Base-by-base conservation (phyloP, 257 asterid species). In the Vinca minor region DNA sequence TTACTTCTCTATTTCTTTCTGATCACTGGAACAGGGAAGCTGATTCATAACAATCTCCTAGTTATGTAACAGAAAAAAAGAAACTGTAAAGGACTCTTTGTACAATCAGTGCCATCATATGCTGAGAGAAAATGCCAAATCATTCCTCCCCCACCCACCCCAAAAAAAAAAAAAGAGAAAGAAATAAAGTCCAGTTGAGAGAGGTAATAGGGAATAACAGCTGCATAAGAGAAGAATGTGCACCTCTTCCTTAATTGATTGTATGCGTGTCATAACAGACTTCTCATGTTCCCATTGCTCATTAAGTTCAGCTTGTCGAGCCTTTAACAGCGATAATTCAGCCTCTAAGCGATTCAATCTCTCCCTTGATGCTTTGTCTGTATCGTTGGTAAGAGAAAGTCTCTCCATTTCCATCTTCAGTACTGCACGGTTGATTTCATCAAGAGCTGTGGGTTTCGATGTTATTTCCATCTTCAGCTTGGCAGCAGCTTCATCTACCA, bases 401-500 rank as follows among this genome's bases (percentile, higher is more conserved):
- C 91, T 88, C 75, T 91, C 96, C 98, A 91, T 91, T 82, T 91
- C 98, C 48, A 91, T 79, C 68, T 91, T 91, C 69, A 91, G 76
- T 65, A 91, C 98, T 7, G 92, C 59, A 54, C 98, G 93, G 71
- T 91, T 78, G 62, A 91, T 84, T 72, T 91, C 98, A 74, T 91
- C 96, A 38, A 91, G 95, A 26, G 91, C 98, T 28, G 95, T 91
- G 53, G 98, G 98, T 71, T 91, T 91, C 58, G 96, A 91, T 61
- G 98, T 91, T 23, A 91, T 91, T 82, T 91, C 98, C 98, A 91
- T 91, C 82, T 91, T 91, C 80, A 91, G 74, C 72, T 88, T 91
- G 49, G 98, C 98, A 66, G 98, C 98, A 38, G 98, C 95, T 82
- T 91, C 98, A 63, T 91, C 98, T 17, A 91, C 98, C 46, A 91